Base-by-base conservation (phyloP, 139 green algal species). In the Micractinium sp. region DNA sequence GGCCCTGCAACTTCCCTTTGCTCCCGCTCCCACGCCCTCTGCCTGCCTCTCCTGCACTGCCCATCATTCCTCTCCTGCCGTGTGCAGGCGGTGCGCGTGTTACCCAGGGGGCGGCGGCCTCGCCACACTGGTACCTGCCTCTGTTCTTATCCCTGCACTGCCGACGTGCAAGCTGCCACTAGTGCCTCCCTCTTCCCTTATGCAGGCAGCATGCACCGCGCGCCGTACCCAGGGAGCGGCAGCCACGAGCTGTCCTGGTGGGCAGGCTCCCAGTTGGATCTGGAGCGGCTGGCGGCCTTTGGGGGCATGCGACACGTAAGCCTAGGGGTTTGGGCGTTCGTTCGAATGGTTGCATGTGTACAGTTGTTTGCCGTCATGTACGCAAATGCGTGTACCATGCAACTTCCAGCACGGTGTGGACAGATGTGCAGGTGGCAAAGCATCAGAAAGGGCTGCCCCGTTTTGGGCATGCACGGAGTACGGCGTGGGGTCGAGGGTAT, bases 231-330 rank as follows among this genome's bases (percentile, higher is more conserved):
- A n/a, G 77, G 77, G 4, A 39, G 67, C 39, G 5, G 16, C 66
- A 29, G 47, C 4, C 39, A 39, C 23, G 82, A 81, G 2, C 25
- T 31, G 3, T 29, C 74, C 27, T 85, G 78, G 75, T 93, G 90
- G 85, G 80, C 60, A 2, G 31, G n/a, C 19, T 85, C 85, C 25
- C 82, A 89, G 41, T 74, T 94, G 15, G 86, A 91, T 78, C 31
- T 33, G 9, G 60, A 88, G 38, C 73, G 81, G 20, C 74, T 95
- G 18, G 53, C 60, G 29, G 89, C 86, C 16, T 93, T 94, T 91
- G 92, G 92, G 23, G 92, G 92, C 27, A 86, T 90, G 66, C 60
- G 47, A 31, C 71, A 90, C 67, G 85, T 95, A 80, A n/a, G 85
- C 18, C 29, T 1, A 22, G 0, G 16, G 39, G 33, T 15, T 29